A percentile compares a stretch with the other conserved stretches of the same genome.
Evolutionary conservation across 2,329 filamentous ascomycete species (phyloP).

Genomic region (Lizonia empirigonia): DNA sequence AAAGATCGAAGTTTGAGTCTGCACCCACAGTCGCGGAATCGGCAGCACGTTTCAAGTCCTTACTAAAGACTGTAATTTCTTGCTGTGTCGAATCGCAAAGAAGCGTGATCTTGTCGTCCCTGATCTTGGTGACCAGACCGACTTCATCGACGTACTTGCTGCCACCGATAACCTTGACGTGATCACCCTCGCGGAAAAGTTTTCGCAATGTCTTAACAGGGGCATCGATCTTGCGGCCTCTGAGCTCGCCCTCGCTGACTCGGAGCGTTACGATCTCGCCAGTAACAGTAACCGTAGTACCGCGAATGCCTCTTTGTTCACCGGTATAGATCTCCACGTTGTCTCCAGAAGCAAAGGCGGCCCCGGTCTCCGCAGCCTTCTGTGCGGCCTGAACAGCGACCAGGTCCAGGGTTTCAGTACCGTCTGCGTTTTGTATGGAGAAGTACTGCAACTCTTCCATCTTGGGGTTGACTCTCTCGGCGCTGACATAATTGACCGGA

Average conservation of each 20-base stretch:
- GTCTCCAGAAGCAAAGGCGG: conserved; percentile 89
- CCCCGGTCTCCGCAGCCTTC: conserved; percentile 79
- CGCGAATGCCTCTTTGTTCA: conserved; percentile 89
- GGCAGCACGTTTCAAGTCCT: conserved; percentile 89
- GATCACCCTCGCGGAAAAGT: conserved; percentile 89
- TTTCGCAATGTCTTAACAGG: conserved; percentile 92
- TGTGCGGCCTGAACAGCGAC: conserved; percentile 88
- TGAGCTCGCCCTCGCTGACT: conserved; percentile 81
- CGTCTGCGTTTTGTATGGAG: conserved; percentile 84
- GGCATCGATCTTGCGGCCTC: conserved; percentile 86
- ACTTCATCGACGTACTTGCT: conserved; percentile 95
- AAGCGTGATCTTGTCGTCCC: conserved; percentile 88
- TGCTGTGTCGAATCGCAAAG: conserved; percentile 90
- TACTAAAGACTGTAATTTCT: conserved; percentile 97
- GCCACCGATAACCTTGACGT: conserved; percentile 97
- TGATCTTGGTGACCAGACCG: conserved; percentile 94
- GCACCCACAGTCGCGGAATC: conserved; percentile 86
- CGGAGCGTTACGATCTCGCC: conserved; percentile 90
- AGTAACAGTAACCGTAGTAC: conserved; percentile 82
- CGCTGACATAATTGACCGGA: conserved; percentile 83
- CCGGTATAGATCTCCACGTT: conserved; percentile 96
- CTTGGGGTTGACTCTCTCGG: conserved; percentile 88
- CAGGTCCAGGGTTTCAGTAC: conserved; percentile 90
- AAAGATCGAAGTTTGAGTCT: conserved; percentile 87
- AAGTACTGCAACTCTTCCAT: conserved; percentile 97